Conservation (phyloP, 306 rosid genomes). For the Biancaea sappan region DNA sequence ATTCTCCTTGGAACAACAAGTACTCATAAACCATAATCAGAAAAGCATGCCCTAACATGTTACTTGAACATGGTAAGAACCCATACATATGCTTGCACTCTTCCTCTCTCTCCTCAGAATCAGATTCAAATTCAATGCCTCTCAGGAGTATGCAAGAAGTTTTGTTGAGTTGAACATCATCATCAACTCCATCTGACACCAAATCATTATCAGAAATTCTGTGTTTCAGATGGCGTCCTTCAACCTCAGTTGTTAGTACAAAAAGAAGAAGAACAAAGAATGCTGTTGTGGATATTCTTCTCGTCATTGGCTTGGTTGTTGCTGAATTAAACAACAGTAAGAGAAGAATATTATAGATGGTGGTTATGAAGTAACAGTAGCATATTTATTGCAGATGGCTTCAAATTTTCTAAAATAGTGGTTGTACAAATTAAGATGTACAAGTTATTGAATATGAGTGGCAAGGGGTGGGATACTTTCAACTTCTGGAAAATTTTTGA, state of each 20-base stretch:
- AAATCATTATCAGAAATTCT: slow-evolving; percentile 1
- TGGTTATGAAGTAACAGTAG: background rate
- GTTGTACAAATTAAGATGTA: background rate
- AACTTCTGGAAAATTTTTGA: background rate
- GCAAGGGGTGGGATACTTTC: no score
- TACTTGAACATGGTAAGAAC: slow-evolving; percentile 59
- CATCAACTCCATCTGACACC: slow-evolving; percentile 42
- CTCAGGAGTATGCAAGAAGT: slow-evolving; percentile 21
- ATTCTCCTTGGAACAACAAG: slow-evolving; percentile 59
- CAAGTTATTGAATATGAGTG: slow-evolving; percentile 8
- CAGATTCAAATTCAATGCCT: slow-evolving; percentile 17
- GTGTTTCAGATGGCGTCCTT: slow-evolving; percentile 33
- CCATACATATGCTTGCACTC: slow-evolving; percentile 60
- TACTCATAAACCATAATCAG: slow-evolving; percentile 59
- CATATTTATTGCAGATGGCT: no score
- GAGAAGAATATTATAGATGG: background rate
- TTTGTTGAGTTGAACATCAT: slow-evolving; percentile 11
- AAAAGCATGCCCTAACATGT: slow-evolving; percentile 48
- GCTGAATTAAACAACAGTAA: slow-evolving; percentile 20
- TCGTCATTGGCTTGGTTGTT: slow-evolving; percentile 3
- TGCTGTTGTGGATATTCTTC: slow-evolving; percentile 14
- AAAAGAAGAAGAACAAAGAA: slow-evolving; percentile 27
- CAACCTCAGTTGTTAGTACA: slow-evolving; percentile 9
- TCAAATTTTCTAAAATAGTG: no score
- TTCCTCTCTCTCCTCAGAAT: slow-evolving; percentile 11